Evolutionary conservation across 1,284 basidiomycete genomes (phyloP).

Genomic region (Ustanciosporium gigantosporum): DNA sequence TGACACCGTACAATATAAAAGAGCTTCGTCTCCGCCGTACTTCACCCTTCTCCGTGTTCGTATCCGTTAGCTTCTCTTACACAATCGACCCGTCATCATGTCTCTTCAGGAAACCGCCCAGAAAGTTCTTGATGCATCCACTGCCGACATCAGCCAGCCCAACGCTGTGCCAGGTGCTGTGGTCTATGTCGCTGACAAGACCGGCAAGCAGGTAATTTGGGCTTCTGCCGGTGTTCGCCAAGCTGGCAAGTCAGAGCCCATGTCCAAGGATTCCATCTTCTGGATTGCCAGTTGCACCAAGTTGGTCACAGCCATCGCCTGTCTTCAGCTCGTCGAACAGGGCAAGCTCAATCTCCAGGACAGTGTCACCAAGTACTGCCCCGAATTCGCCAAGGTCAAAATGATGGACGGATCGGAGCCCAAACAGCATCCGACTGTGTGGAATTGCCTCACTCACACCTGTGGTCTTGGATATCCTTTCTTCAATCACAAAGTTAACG

Average conservation of each 20-base stretch:
- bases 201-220: conserved; percentile 43
- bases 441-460: conserved; percentile 44
- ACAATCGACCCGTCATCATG: conserved; percentile 11
- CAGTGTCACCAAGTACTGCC: conserved; percentile 37
- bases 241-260: conserved; percentile 28
- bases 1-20: no score
- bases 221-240: conserved; percentile 39
- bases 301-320: conserved; percentile 57
- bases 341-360: conserved; percentile 52
- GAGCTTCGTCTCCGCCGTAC: no score
- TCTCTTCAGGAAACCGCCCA: conserved; percentile 21
- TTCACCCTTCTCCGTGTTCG: no score
- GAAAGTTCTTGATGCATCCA: conserved; percentile 21
- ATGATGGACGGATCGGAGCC: conserved; percentile 29
- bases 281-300: conserved; percentile 58
- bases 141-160: conserved; percentile 13
- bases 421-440: conserved; percentile 39
- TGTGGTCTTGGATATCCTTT: conserved; percentile 28
- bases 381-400: conserved; percentile 45
- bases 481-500: conserved; percentile 35
- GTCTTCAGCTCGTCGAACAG: conserved; percentile 57
- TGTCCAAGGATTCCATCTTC: conserved; percentile 44
- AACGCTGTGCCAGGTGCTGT: conserved; percentile 43
- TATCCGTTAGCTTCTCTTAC: no score
- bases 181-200: conserved; percentile 42